These are phyloP conservation scores for Hypoxylon sp. DNA, from an alignment of 2,329 filamentous ascomycete genomes.

Conservation along the genomic window DNA sequence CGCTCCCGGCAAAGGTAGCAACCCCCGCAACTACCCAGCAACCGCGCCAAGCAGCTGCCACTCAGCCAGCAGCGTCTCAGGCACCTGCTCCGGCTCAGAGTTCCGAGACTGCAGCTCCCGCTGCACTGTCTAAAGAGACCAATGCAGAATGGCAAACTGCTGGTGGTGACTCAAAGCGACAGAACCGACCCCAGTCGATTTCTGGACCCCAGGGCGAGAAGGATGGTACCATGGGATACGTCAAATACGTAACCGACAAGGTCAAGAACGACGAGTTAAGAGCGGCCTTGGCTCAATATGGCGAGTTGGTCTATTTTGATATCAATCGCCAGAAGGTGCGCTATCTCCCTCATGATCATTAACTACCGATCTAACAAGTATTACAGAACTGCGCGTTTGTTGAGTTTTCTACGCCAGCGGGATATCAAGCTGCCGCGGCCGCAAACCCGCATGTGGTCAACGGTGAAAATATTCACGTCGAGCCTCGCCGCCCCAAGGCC, in stretches of 20 bases:
- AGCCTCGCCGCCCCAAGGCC: slow-evolving; percentile 85
- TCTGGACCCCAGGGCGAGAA: slow-evolving; percentile 72
- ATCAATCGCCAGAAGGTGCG: slow-evolving; percentile 85
- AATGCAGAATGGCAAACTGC: slow-evolving; percentile 89
- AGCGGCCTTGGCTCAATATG: slow-evolving; percentile 76
- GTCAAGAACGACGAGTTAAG: slow-evolving; percentile 80
- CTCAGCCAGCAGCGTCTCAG: slow-evolving; percentile 56
- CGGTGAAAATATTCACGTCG: slow-evolving; percentile 84
- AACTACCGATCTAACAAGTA: slow-evolving; percentile 45
- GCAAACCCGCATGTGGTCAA: slow-evolving; percentile 89
- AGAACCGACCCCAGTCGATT: slow-evolving; percentile 78
- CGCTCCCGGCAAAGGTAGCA: slow-evolving; percentile 50
- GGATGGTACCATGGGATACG: slow-evolving; percentile 85
- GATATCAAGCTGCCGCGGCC: slow-evolving; percentile 83
- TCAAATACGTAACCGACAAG: slow-evolving; percentile 95
- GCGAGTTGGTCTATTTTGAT: slow-evolving; percentile 78
- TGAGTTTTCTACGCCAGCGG: slow-evolving; percentile 85
- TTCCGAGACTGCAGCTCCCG: slow-evolving; percentile 51
- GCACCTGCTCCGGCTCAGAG: slow-evolving; percentile 58
- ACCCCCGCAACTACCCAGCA: slow-evolving; percentile 23
- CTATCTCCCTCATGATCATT: slow-evolving; percentile 23
- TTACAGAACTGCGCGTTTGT: slow-evolving; percentile 94
- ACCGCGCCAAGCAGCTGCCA: slow-evolving; percentile 51
- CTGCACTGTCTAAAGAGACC: slow-evolving; percentile 62
- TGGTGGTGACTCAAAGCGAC: slow-evolving; percentile 84